phyloP scores from a whole-genome alignment of 1,284 basidiomycete genomes.

The Phaffia rhodozyma region DNA sequence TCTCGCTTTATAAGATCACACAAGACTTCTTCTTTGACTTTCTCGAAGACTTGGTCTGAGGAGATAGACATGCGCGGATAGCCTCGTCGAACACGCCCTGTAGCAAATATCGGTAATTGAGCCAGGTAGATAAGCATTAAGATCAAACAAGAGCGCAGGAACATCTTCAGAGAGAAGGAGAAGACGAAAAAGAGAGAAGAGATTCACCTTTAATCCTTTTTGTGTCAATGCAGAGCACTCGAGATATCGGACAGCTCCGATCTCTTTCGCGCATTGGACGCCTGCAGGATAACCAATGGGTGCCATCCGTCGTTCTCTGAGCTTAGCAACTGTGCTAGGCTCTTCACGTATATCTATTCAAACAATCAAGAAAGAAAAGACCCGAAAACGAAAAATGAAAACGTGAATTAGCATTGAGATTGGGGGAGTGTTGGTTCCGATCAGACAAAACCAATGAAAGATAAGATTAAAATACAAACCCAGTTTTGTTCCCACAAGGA shows the following conservation, averaged over 20 bases:
- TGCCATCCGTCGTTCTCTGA: conserved; percentile 87
- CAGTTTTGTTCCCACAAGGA: conserved; percentile 60
- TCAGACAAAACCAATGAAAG: not conserved
- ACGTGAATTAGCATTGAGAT: conserved; percentile 62
- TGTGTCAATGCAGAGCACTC: conserved; percentile 97
- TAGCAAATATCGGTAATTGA: too few relatives aligned
- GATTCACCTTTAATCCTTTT: conserved; percentile 65
- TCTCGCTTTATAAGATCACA: not conserved
- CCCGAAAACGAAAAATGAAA: conserved; percentile 30
- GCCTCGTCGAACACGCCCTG: conserved; percentile 89
- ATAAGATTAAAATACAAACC: not conserved
- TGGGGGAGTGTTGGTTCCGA: conserved; percentile 54
- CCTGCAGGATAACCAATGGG: conserved; percentile 62
- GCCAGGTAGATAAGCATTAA: not conserved
- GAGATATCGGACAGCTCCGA: conserved; percentile 88
- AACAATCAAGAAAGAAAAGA: too few relatives aligned
- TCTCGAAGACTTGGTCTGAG: not conserved
- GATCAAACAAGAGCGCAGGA: not conserved
- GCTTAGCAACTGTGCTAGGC: conserved; percentile 74
- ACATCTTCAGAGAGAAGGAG: not conserved
- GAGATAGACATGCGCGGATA: conserved; percentile 44
- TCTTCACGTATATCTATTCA: conserved; percentile 95
- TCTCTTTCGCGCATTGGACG: conserved; percentile 55
- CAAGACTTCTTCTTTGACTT: not conserved
- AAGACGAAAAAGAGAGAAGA: not conserved